Percentiles rank a stretch among this genome's conserved stretches.
phyloP scores from a whole-genome alignment of 2,329 filamentous ascomycete species.

The Capronia coronata region DNA sequence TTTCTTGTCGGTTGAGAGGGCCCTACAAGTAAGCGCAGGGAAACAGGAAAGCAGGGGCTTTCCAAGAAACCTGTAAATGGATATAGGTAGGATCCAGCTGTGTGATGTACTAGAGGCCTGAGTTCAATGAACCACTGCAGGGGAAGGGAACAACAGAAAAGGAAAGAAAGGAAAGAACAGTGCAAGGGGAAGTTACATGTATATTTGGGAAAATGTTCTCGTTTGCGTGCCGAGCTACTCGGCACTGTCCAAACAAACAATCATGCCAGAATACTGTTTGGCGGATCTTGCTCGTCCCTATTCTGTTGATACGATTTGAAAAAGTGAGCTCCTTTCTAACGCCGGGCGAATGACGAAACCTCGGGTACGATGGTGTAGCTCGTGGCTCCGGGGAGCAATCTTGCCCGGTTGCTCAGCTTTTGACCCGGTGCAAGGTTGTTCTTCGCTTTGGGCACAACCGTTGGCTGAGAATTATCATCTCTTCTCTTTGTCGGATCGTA shows the following conservation, averaged over 20 bases:
- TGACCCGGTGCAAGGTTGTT: slow-evolving; percentile 25
- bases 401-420: slow-evolving; percentile 47
- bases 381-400: slow-evolving; percentile 52
- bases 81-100: no score
- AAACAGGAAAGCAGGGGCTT: no score
- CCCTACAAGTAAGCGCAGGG: no score
- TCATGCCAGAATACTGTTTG: background rate
- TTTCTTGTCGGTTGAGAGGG: no score
- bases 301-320: background rate
- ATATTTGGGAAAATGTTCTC: no score
- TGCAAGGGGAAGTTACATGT: no score
- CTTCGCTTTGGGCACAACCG: slow-evolving; percentile 41
- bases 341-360: slow-evolving; percentile 16
- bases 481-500: slow-evolving; percentile 49
- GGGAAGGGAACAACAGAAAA: no score
- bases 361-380: slow-evolving; percentile 59
- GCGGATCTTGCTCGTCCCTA: background rate
- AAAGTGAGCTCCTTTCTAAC: background rate
- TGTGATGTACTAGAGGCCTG: no score
- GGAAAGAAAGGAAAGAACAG: no score
- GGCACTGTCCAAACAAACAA: background rate
- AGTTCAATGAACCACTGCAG: no score
- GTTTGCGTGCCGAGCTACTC: background rate
- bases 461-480: slow-evolving; percentile 32
- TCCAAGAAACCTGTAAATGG: no score